Base-by-base conservation (phyloP, 176 grass and related monocot genomes). In the Typha latifolia region DNA sequence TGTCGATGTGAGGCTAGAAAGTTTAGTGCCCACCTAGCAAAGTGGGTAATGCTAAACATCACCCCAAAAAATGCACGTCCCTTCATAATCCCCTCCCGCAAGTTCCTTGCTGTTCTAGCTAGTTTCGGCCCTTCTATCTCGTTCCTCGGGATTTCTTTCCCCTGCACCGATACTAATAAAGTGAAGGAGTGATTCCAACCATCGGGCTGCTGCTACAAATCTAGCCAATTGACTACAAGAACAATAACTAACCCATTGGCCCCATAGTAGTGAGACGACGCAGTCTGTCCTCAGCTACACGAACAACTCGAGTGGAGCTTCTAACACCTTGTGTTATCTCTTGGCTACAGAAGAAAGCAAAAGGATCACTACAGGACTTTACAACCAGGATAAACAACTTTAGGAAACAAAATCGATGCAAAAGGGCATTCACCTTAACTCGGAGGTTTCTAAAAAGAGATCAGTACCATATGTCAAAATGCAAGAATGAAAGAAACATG, bases 231-330 rank as follows among this genome's bases (percentile, higher is more conserved):
- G 61, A 24, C 47, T 51, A 5, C 12, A 57, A 27, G 21, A 66
- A 62, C 15, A 5, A 6, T 71, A 64, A 71, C 75, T 71, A 72
- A 87, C 91, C 78, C 66, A 62, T 69, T 55, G 69, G 52, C 32
- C 18, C 43, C 50, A 74, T 76, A 47, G 22, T 56, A 47, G 77
- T 73, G 20, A 71, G 50, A 18, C 52, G 75, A 49, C 62, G 66
- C 72, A 95, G 77, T 51, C 85, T 72, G 14, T 83, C 72, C 48
- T 90, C 86, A 12, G 76, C 78, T 31, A 80, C 67, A 69, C 87
- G 83, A 71, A 95, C 21, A 24, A 80, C 67, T 67, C 66, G 74
- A 49, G 82, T 84, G 9, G 86, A 87, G 74, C 63, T 75, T 79
- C 34, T 87, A 11, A 90, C 75, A 43, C 81, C 72, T 63, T 82